Percentiles rank a stretch among this genome's conserved stretches.
These are phyloP conservation scores for Ceratocystis albifundus DNA, from an alignment of 2,329 filamentous ascomycete species.

Conservation along the genomic window DNA sequence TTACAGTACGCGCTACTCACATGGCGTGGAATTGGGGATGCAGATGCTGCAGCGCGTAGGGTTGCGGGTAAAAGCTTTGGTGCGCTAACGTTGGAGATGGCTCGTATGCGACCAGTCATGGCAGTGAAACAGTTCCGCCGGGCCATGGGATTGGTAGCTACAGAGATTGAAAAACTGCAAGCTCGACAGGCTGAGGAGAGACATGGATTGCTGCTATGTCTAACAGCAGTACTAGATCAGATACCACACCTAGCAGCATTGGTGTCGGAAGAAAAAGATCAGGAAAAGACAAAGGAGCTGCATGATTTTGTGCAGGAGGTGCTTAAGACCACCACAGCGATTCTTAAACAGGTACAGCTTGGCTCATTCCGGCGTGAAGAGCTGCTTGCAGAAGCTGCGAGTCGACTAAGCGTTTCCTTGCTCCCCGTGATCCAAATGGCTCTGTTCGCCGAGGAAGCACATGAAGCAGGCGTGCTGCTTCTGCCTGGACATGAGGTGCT, in stretches of 20 bases:
- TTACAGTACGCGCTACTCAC: slow-evolving; percentile 59
- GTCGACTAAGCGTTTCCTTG: slow-evolving; percentile 45
- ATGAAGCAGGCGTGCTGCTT: background rate
- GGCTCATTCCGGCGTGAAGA: slow-evolving; percentile 49
- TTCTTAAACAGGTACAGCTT: slow-evolving; percentile 31
- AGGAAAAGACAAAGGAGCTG: background rate
- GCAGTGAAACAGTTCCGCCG: slow-evolving; percentile 28
- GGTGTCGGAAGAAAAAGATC: slow-evolving; percentile 26
- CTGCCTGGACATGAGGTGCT: slow-evolving; percentile 14
- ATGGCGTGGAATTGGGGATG: slow-evolving; percentile 81
- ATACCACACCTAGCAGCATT: slow-evolving; percentile 33
- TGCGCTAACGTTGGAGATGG: slow-evolving; percentile 37
- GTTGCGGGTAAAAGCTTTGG: slow-evolving; percentile 61
- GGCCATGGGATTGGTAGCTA: slow-evolving; percentile 35
- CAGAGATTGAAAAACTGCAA: slow-evolving; percentile 37
- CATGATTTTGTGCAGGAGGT: slow-evolving; percentile 1
- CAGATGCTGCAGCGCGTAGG: slow-evolving; percentile 61
- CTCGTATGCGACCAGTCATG: slow-evolving; percentile 25
- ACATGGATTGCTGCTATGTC: slow-evolving; percentile 53
- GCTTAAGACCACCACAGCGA: background rate
- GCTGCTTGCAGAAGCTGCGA: slow-evolving; percentile 50
- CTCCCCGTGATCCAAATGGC: slow-evolving; percentile 32
- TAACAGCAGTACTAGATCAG: slow-evolving; percentile 47
- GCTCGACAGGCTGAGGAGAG: slow-evolving; percentile 54
- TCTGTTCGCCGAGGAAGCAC: background rate